Base-by-base conservation (phyloP, 345 rosid genomes). In the Ricinus communis region DNA sequence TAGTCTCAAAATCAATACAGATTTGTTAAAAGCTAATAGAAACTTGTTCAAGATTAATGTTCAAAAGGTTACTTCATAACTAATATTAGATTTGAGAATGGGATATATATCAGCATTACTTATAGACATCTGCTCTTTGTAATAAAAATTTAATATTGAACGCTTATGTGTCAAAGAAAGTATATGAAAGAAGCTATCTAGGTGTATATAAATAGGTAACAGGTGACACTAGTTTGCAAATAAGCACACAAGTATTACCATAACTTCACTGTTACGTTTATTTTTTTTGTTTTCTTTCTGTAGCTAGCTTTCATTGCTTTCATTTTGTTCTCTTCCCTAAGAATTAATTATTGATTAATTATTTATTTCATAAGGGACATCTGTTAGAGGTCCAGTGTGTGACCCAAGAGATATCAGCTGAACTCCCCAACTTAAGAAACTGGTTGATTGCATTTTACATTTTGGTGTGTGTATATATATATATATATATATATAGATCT, bases 281-380 rank as follows among this genome's bases (percentile, higher is more conserved):
- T 18, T 0, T 24, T n/a, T n/a, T n/a, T n/a, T n/a, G n/a, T n/a
- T n/a, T n/a, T n/a, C n/a, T n/a, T n/a, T 65, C 8, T 25, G 24
- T 47, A 65, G 65, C 11, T 65, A 47, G 69, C 69, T 65, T 30
- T 43, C 13, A 43, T 43, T 43, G 47, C 47, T 43, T 43, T 65
- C 56, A 65, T 65, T 65, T 65, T 65, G 69, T n/a, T 49, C 69
- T 65, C 56, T 65, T 65, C 69, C 69, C 69, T 65, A 65, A 65
- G 69, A 65, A 47, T 65, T 64, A 65, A 65, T 65, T 49, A 65
- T 49, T 65, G 57, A 47, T 47, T 65, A 65, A 65, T 65, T 8
- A 65, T 65, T 47, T 31, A 63, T 43, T 45, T 43, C 36, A 65
- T 46, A 46, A 65, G 55, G 55, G 57, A 65, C 56, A 28, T 47